Evolutionary conservation across 1,284 basidiomycete species (phyloP), one percentile per base, ranked within the genome.

Genomic region (Hymenochaete sp.): DNA sequence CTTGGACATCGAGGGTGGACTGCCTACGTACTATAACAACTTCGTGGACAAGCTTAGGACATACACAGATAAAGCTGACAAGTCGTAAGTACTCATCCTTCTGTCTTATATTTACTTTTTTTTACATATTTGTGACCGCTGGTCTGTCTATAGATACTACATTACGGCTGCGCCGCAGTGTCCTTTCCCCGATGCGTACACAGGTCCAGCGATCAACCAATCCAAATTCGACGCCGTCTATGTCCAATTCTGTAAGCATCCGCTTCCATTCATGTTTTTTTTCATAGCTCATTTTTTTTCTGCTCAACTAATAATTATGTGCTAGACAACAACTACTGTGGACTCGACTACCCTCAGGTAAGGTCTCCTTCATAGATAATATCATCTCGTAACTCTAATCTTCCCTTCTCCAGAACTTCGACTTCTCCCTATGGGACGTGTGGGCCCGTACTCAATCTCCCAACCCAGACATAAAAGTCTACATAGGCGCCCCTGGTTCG

Each of bases 1-100:
- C 44, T 49, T 60, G 10, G 59, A 60, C 44, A 58, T 60, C 38
- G 59, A 60, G 45, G 54, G 54, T 24, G 59, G 59, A 16, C 42
- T 50, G 4, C 52, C 48, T 16, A 48, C 52, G 14, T 53, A 53
- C 25, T 59, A 57, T 38, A 49, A 49, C 22, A 54, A 54, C 13
- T 60, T 61, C 29, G 54, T 61, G 24, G 59, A 56, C 42, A 52
- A 51, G 38, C 38, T 61, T 3, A 51, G 55, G 13, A 46, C 53
- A 10, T 44, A 54, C 41, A 53, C 50, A 32, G 41, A 46, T 13
- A 44, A 47, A 21, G 52, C 55, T 10, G 42, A 50, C 31, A 55
- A 56, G 48, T 44, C 49, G 53, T 56, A 36, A 35, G 52, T 47
- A 26, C 19, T 19, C 41, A 25, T 31, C 35, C 14, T 38, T 44